A percentile compares a stretch with the other conserved stretches of the same genome.
Evolutionary conservation across 495 filamentous ascomycete genomes (phyloP).

Genomic region (Filosporella fistucella): DNA sequence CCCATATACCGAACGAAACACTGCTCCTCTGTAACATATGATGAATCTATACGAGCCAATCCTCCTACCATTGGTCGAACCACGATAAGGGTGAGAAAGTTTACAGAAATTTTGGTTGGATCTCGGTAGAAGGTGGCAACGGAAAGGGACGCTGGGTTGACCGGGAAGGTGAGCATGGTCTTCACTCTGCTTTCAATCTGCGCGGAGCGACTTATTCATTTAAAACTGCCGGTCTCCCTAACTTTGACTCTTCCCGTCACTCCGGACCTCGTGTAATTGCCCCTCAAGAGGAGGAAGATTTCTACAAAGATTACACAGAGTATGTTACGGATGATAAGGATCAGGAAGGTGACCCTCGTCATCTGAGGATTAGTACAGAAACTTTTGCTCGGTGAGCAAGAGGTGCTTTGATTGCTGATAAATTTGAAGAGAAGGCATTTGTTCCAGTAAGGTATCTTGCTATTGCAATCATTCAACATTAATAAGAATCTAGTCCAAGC

Average conservation of each 20-base stretch:
- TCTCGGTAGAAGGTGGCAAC: too few relatives aligned
- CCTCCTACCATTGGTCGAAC: constrained; percentile 3
- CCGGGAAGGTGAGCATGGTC: too few relatives aligned
- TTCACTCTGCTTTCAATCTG: too few relatives aligned
- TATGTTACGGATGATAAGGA: constrained; percentile 13
- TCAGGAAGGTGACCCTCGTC: constrained; percentile 20
- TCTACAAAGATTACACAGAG: constrained; percentile 10
- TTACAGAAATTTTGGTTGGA: constrained; percentile 21
- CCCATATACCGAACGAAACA: background rate
- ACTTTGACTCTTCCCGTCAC: background rate
- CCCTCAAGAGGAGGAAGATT: constrained; percentile 2
- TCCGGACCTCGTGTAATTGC: constrained; percentile 9
- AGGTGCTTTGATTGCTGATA: constrained; percentile 2
- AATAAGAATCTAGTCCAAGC: too few relatives aligned
- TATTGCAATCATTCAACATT: too few relatives aligned
- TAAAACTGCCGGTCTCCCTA: background rate
- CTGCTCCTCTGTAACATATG: constrained; percentile 1
- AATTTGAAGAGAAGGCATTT: constrained; percentile 2
- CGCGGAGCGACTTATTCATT: too few relatives aligned
- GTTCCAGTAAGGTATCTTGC: background rate
- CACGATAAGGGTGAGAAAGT: constrained; percentile 18
- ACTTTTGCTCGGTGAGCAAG: constrained; percentile 20
- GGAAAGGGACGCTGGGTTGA: too few relatives aligned
- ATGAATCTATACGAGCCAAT: constrained; percentile 2
- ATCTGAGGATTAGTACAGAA: constrained; percentile 8